These are phyloP conservation scores for Brassica balearica DNA, from an alignment of 441 rosid species.

Conservation along the genomic window DNA sequence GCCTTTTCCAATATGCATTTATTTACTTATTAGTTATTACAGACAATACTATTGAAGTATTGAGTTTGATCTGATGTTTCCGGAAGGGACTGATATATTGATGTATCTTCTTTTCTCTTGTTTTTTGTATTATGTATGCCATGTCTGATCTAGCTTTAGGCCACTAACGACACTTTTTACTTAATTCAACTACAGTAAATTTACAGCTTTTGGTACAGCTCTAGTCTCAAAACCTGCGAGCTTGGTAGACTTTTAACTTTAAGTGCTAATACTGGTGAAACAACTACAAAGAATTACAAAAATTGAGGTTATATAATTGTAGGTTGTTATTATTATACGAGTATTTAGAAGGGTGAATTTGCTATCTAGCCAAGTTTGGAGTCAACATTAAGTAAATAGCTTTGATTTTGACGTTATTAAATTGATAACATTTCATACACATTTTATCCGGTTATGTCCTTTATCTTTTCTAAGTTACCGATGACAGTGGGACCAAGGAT, in stretches of 20 bases:
- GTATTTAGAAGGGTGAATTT: neutral
- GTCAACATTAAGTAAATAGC: no score
- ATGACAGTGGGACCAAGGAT: no score
- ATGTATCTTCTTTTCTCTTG: no score
- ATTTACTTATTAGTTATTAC: neutral
- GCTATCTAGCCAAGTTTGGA: no score
- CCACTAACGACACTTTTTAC: conserved; percentile 11
- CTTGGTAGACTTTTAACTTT: conserved; percentile 23
- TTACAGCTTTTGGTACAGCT: conserved; percentile 23
- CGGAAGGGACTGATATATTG: no score
- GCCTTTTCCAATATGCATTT: neutral
- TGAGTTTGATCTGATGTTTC: no score
- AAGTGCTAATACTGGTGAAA: conserved; percentile 10
- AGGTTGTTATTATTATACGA: conserved; percentile 2
- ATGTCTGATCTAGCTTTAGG: conserved; percentile 15
- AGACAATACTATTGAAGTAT: neutral
- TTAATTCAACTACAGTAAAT: neutral
- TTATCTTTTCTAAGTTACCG: no score
- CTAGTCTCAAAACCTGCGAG: conserved; percentile 34
- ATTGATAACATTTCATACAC: no score
- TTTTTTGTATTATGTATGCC: no score
- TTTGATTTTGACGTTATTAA: no score
- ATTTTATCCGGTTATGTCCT: no score
- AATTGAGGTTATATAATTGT: neutral
- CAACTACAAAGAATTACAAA: neutral